Conservation (phyloP, 2,329 filamentous ascomycete genomes). For the Fusarium neocosmosporiellum region DNA sequence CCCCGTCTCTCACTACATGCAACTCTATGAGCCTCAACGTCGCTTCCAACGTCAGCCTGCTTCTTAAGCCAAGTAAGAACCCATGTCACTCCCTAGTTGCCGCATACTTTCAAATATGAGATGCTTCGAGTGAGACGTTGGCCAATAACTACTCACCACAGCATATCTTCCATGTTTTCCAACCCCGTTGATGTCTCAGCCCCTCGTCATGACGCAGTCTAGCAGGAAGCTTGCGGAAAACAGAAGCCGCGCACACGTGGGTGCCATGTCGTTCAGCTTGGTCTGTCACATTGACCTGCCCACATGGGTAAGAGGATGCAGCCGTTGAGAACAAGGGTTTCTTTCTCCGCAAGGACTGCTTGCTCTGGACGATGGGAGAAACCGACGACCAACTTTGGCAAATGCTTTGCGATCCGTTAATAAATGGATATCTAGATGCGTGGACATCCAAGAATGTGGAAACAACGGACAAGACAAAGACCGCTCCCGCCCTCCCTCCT, state of each 20-base stretch:
- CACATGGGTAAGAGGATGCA: constrained; percentile 10
- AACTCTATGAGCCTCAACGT: not conserved
- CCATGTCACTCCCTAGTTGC: not conserved
- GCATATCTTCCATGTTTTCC: not conserved
- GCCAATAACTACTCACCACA: not conserved
- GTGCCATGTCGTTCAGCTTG: constrained; percentile 9
- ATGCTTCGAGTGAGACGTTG: not conserved
- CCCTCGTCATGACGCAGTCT: constrained; percentile 11
- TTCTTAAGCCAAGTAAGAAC: not conserved
- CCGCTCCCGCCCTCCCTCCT: not conserved
- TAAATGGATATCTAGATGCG: not conserved
- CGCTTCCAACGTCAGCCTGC: not conserved
- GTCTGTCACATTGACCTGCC: constrained; percentile 7
- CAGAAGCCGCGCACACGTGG: not conserved
- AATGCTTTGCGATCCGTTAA: not conserved
- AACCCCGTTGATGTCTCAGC: constrained; percentile 12
- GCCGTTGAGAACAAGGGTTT: constrained; percentile 2
- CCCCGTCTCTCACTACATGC: not conserved
- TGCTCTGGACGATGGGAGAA: constrained; percentile 3
- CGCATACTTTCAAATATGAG: not conserved
- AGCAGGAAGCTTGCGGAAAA: not conserved
- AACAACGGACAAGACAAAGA: constrained; percentile 1
- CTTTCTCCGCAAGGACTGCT: not conserved
- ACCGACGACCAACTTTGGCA: not conserved
- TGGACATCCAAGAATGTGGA: not conserved